Evolutionary conservation across 2,329 filamentous ascomycete species (phyloP).

Genomic region (Ceratocystis smalleyi): DNA sequence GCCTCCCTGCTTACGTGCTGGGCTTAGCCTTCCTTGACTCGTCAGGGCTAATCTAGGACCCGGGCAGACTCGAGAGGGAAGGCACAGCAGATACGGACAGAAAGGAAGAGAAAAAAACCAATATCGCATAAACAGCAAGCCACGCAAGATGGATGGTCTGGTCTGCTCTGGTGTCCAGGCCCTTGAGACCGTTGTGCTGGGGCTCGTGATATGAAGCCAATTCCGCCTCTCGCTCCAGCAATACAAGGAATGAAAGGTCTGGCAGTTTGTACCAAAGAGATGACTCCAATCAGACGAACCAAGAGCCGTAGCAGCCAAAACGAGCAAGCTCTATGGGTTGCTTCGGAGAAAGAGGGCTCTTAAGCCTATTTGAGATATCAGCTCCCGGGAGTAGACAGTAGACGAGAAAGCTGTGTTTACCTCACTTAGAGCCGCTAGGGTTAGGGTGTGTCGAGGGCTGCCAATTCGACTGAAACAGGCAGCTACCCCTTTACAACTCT

Average conservation of each 20-base stretch:
- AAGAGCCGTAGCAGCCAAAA: background rate
- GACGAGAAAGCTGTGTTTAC: background rate
- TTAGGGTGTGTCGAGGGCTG: background rate
- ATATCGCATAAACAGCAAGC: background rate
- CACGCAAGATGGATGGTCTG: background rate
- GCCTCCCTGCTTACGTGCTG: background rate
- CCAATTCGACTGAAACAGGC: background rate
- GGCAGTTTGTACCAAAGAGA: background rate
- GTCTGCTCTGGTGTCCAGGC: background rate
- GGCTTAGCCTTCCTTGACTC: background rate
- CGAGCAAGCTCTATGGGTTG: background rate
- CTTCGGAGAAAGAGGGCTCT: background rate
- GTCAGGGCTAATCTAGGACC: background rate
- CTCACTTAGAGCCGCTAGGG: background rate
- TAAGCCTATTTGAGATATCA: background rate
- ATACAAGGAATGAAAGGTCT: background rate
- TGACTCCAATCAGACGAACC: constrained; percentile 1
- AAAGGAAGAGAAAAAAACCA: background rate
- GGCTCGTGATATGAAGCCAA: constrained; percentile 7
- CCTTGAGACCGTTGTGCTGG: background rate
- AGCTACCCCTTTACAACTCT: background rate
- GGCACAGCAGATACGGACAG: background rate
- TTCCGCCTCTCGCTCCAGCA: background rate
- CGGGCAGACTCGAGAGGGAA: background rate
- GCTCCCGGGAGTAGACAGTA: background rate